A percentile compares a stretch with the other conserved stretches of the same genome.
phyloP scores from a whole-genome alignment of 768 basidiomycete genomes.

The Tulasnella calospora region DNA sequence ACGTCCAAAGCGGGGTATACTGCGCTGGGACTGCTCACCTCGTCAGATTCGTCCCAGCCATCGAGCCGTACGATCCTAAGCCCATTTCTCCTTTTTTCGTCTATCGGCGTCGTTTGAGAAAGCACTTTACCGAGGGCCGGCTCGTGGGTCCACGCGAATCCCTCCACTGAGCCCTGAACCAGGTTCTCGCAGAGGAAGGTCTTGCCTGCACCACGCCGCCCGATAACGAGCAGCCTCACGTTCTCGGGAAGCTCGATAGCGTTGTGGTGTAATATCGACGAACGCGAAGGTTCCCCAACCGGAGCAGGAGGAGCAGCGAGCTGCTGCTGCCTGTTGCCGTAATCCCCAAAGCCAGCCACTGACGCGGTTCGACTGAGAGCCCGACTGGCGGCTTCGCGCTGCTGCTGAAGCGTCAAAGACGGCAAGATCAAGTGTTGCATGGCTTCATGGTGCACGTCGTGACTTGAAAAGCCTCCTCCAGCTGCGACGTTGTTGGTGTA shows the following conservation, averaged over 20 bases:
- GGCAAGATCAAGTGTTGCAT: slow-evolving; percentile 8
- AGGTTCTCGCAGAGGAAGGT: slow-evolving; percentile 15
- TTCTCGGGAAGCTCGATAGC: not conserved
- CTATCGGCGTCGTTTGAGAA: not conserved
- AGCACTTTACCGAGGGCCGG: not conserved
- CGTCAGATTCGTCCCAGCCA: slow-evolving; percentile 21
- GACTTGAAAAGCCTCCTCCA: not conserved
- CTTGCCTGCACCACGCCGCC: slow-evolving; percentile 19
- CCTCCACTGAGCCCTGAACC: slow-evolving; percentile 4
- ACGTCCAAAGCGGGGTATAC: no score
- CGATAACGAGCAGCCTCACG: slow-evolving; percentile 1
- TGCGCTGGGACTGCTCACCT: slow-evolving; percentile 1
- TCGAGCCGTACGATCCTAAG: not conserved
- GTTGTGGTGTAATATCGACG: not conserved
- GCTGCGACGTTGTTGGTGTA: not conserved
- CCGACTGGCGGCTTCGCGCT: not conserved
- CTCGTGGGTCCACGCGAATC: not conserved
- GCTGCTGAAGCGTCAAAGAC: not conserved
- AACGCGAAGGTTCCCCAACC: no score
- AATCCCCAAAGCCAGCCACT: slow-evolving; percentile 6
- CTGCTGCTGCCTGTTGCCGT: not conserved
- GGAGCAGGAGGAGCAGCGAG: no score
- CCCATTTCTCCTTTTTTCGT: not conserved
- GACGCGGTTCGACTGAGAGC: slow-evolving; percentile 1
- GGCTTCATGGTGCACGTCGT: slow-evolving; percentile 3